Base-by-base conservation (phyloP, 1,284 basidiomycete species). In the Cutaneotrichosporon sp. region DNA sequence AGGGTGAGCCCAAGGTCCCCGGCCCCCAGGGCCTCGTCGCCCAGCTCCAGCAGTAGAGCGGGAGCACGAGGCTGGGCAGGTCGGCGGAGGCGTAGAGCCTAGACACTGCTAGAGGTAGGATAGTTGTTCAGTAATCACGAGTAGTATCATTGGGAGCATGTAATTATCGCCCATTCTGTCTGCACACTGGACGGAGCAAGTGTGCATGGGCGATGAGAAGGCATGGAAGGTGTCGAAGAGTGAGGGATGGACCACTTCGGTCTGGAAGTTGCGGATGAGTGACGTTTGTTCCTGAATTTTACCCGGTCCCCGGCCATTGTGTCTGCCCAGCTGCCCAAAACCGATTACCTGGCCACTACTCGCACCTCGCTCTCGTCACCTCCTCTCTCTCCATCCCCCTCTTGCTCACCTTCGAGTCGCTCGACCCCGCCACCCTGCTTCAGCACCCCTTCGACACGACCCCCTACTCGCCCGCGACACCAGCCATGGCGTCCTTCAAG, bases 1-100 rank as follows among this genome's bases (percentile, higher is more conserved):
- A 73, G 55, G 73, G 72, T 29, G 67, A 70, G 59, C 67, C 59
- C 5, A 54, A 57, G 42, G 46, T 70, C 43, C 58, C 69, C 10
- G 58, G 69, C 16, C 74, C 74, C 24, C 55, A 62, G 56, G 69
- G 69, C 50, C 63, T 67, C 47, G 34, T 55, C 42, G 38, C 54
- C 47, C 56, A 56, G 57, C 11, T 49, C 49, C 38, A 49, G 52
- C 50, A 56, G 55, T 60, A 64, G 43, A 27, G 50, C 18, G 5
- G n/a, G 50, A 24, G 31, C 6, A 50, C 14, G 10, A 3, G 27
- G 27, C 47, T n/a, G 25, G 24, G 52, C 22, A 14, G 11, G 51
- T n/a, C n/a, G 4, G 11, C n/a, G 18, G 47, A 27, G 8, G 27
- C 14, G 24, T 10, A 29, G 47, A 25, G 24, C 9, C 24, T 31